Base-by-base conservation (phyloP, 768 basidiomycete species). In the Kockovaella imperatae region DNA sequence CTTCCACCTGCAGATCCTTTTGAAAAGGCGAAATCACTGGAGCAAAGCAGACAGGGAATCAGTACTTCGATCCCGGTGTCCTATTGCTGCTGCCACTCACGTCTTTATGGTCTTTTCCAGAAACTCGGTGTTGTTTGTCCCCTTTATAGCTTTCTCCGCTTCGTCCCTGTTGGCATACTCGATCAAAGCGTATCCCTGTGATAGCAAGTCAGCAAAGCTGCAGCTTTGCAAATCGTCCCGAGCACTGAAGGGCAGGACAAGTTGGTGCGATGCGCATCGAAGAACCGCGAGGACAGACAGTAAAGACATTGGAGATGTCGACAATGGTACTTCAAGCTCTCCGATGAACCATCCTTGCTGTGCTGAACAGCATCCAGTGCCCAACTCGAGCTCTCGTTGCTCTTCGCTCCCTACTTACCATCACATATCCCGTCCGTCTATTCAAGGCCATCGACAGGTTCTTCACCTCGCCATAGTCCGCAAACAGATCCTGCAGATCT, bases 401-500 rank as follows among this genome's bases (percentile, higher is more conserved):
- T n/a, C n/a, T n/a, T n/a, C n/a, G n/a, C n/a, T n/a, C n/a, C n/a
- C n/a, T n/a, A 64, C 73, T 49, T 54, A 88, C 93, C 82, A 97
- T 99, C 66, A 97, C 93, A 73, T 95, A 99, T 68, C 95, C 95
- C 4, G 95, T 97, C 57, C 93, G 79, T 45, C 95, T 81, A 74
- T 99, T 95, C 47, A 99, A 77, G 69, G 96, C 96, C 64, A 99
- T 79, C 71, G 96, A 91, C 41, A 96, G 75, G 74, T 97, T 97
- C 77, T 95, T 93, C 55, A 99, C 90, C 70, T 95, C 89, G 45
- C 95, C 95, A 62, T 80, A 97, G 57, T 97, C 95, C 30, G 83
- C 83, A 70, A 99, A 99, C 67, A 90, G 87, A 75, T 99, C 95
- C 35, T 80, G 83, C 13, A 99, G 78, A 60, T 99, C 95, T 67